Conservation (phyloP, 2,329 filamentous ascomycete genomes). For the Orbilia ellipsospora region DNA sequence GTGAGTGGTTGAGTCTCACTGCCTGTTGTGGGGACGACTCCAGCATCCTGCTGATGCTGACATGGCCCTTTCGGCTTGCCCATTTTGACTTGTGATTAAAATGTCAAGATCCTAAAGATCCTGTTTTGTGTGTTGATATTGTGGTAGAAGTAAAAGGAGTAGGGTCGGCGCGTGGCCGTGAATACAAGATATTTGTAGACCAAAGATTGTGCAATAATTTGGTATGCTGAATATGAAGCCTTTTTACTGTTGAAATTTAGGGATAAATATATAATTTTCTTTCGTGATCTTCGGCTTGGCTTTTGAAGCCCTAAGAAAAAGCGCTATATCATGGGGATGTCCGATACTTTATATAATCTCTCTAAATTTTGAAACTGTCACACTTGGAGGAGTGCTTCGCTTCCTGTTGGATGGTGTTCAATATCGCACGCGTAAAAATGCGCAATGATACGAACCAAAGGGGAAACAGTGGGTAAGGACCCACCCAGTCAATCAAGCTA, state of each 20-base stretch:
- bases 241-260: no score
- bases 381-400: no score
- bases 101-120: background rate
- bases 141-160: slow-evolving; percentile 19
- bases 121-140: background rate
- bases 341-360: slow-evolving; percentile 30
- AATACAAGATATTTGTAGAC: background rate
- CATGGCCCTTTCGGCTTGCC: slow-evolving; percentile 33
- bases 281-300: no score
- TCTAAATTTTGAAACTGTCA: no score
- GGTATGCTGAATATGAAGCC: no score
- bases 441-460: background rate
- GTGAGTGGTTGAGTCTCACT: slow-evolving; percentile 8
- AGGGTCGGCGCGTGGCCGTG: background rate
- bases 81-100: slow-evolving; percentile 15
- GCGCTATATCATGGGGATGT: background rate
- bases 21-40: background rate
- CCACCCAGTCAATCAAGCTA: no score
- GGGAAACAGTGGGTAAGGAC: no score
- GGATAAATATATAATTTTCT: no score
- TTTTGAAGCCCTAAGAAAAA: background rate
- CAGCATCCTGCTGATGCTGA: slow-evolving; percentile 31
- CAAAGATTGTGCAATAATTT: background rate
- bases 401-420: no score
- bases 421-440: background rate